These are phyloP conservation scores for Thraustochytrium sp. DNA, from an alignment of 352 stramenopile species.

Conservation along the genomic window DNA sequence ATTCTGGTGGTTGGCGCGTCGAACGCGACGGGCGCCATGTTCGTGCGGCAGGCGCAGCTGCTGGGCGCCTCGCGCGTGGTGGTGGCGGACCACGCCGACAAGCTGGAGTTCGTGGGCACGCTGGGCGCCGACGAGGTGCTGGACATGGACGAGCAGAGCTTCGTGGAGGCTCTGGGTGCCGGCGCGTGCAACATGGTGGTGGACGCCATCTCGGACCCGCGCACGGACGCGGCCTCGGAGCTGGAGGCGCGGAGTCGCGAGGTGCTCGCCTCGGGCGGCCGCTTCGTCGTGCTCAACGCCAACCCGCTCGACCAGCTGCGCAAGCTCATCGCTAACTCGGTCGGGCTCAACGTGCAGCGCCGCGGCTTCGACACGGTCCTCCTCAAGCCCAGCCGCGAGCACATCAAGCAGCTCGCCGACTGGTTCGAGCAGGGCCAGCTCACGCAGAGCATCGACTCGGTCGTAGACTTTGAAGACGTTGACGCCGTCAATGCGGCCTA, in stretches of 20 bases:
- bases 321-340: conserved; percentile 13
- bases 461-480: conserved; percentile 8
- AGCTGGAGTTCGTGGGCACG: neutral
- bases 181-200: conserved; percentile 18
- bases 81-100: neutral
- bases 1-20: conserved; percentile 34
- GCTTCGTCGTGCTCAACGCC: neutral
- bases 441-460: neutral
- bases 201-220: neutral
- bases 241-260: neutral
- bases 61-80: conserved; percentile 2
- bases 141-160: neutral
- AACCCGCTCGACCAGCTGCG: conserved; percentile 10
- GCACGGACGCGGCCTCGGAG: neutral
- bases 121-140: neutral
- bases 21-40: conserved; percentile 20
- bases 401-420: conserved; percentile 16
- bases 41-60: neutral
- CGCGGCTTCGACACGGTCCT: conserved; percentile 8
- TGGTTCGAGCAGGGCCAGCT: conserved; percentile 22
- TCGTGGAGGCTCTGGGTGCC: neutral
- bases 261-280: neutral
- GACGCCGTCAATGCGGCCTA: conserved; percentile 1
- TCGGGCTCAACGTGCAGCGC: conserved; percentile 27
- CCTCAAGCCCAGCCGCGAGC: neutral